Evolutionary conservation across 345 rosid genomes (phyloP).

Genomic region (Geranium brycei): DNA sequence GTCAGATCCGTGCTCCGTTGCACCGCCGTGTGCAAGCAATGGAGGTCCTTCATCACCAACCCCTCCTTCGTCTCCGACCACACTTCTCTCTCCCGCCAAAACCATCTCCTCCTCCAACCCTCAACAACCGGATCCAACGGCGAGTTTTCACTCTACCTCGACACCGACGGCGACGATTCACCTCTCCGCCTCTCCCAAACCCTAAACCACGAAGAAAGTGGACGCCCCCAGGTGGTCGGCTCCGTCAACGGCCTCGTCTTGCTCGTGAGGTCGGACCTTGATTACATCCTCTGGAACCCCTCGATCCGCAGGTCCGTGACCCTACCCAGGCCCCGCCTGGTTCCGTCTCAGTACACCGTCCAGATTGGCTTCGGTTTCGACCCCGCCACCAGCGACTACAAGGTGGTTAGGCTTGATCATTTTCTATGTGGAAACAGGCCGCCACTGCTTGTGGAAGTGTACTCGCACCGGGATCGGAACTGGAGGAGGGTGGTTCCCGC

Average conservation of each 20-base stretch:
- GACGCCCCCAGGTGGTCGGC: neutral
- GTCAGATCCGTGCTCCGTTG: neutral
- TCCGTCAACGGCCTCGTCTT: slow-evolving; percentile 2
- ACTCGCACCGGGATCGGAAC: neutral
- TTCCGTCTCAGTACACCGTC: no score
- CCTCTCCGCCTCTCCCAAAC: no score
- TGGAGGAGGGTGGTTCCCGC: neutral
- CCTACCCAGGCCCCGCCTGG: neutral
- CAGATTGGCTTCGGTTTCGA: neutral
- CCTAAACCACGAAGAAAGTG: no score
- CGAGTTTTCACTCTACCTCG: neutral
- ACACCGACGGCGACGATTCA: neutral
- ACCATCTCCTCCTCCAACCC: no score
- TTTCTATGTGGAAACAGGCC: neutral
- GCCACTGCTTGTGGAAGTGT: neutral
- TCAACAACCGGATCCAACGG: no score
- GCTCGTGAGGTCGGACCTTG: neutral
- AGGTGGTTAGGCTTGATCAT: neutral
- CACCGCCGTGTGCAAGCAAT: slow-evolving; percentile 4
- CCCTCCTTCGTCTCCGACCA: slow-evolving; percentile 2
- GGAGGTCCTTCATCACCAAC: slow-evolving; percentile 2
- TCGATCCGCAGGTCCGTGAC: neutral
- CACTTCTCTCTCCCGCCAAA: neutral
- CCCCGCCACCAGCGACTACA: neutral
- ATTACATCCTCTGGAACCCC: slow-evolving; percentile 4